Conservation (phyloP, 129 eudicot species). For the Dittrichia graveolens region DNA sequence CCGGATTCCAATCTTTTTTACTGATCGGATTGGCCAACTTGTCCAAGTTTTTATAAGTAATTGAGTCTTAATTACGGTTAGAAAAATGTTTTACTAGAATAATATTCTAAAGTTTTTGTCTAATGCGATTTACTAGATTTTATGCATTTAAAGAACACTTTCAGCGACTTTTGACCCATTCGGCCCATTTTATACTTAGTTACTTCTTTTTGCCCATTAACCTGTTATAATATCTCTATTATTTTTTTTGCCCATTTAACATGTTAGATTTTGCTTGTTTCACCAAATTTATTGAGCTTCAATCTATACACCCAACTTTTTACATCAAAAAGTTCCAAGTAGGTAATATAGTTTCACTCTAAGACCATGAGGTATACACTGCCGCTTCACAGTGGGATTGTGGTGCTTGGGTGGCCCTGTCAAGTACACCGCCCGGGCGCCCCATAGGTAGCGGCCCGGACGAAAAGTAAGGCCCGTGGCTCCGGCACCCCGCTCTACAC, state of each 20-base stretch:
- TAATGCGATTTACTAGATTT: neutral
- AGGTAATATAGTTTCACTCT: too few species aligned
- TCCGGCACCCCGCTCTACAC: too few species aligned
- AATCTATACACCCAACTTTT: too few species aligned
- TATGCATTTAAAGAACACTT: neutral
- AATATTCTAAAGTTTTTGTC: neutral
- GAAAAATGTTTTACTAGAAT: neutral
- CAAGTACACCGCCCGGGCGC: too few species aligned
- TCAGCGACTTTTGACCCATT: neutral
- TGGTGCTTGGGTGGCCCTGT: too few species aligned
- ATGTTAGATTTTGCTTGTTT: neutral
- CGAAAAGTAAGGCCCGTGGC: too few species aligned
- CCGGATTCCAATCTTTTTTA: too few species aligned
- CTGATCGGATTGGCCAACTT: constrained; percentile 1
- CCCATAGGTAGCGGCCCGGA: too few species aligned
- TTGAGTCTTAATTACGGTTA: neutral
- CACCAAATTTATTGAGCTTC: neutral
- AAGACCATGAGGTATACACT: too few species aligned
- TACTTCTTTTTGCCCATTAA: neutral
- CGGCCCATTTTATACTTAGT: neutral
- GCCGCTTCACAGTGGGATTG: too few species aligned
- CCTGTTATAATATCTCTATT: too few species aligned
- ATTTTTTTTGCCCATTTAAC: neutral
- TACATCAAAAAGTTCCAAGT: too few species aligned
- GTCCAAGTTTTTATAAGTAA: neutral